phyloP scores from a whole-genome alignment of 2,329 filamentous ascomycete species.

The Chaetomium globosum region DNA sequence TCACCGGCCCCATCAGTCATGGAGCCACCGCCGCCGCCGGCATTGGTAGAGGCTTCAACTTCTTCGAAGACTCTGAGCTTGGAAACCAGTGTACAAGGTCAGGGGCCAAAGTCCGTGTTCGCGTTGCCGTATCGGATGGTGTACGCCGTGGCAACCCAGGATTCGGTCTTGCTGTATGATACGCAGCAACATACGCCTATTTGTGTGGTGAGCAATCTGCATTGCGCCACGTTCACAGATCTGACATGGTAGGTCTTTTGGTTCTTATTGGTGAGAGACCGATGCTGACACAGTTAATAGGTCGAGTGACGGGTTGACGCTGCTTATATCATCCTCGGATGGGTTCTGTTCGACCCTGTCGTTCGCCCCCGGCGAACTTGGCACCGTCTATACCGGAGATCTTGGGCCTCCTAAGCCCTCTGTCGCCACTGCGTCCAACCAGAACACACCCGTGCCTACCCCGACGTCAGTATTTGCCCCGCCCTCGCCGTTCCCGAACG shows the following conservation, averaged over 20 bases:
- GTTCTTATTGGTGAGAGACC: not conserved
- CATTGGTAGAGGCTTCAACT: constrained; percentile 55
- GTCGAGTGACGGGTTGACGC: constrained; percentile 55
- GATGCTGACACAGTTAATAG: constrained; percentile 43
- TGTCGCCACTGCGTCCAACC: constrained; percentile 53
- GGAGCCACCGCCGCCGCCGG: constrained; percentile 74
- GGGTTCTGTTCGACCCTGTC: constrained; percentile 94
- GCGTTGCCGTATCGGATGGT: constrained; percentile 88
- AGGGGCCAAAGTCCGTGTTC: constrained; percentile 72
- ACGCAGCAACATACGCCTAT: constrained; percentile 94
- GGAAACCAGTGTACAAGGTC: constrained; percentile 54
- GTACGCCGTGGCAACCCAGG: constrained; percentile 95
- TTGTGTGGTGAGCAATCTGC: constrained; percentile 93
- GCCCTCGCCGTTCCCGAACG: constrained; percentile 59
- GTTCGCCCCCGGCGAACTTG: constrained; percentile 81
- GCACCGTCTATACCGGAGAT: constrained; percentile 75
- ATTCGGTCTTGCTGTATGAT: constrained; percentile 92
- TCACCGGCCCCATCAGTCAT: constrained; percentile 65
- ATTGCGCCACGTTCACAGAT: constrained; percentile 97
- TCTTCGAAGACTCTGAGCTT: constrained; percentile 54
- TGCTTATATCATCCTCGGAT: constrained; percentile 96
- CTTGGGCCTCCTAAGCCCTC: constrained; percentile 54
- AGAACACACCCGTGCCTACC: constrained; percentile 71
- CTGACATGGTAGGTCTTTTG: constrained; percentile 74
- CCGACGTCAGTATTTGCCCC: constrained; percentile 66